phyloP scores from a whole-genome alignment of 495 filamentous ascomycete species.

The Eremomyces bilateralis region DNA sequence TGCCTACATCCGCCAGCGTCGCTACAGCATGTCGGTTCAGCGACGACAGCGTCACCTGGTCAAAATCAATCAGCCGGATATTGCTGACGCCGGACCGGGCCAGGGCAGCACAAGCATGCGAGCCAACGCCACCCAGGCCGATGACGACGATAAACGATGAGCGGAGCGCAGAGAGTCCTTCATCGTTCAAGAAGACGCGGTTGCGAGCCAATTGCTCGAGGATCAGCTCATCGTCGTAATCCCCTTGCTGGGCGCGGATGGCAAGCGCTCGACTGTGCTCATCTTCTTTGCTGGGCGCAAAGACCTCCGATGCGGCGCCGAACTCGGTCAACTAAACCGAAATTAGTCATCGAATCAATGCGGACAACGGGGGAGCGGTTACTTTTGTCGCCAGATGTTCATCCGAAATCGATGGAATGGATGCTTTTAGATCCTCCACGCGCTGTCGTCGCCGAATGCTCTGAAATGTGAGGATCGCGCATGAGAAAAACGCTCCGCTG shows the following conservation, averaged over 20 bases:
- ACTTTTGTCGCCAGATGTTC: constrained; percentile 17
- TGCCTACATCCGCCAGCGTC: constrained; percentile 81
- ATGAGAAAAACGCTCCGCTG: not conserved
- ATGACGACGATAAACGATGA: constrained; percentile 70
- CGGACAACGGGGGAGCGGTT: constrained; percentile 1
- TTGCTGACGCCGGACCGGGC: constrained; percentile 71
- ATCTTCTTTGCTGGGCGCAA: constrained; percentile 47
- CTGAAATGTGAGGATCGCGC: constrained; percentile 11
- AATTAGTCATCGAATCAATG: constrained; percentile 1
- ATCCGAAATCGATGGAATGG: constrained; percentile 18
- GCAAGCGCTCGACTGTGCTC: constrained; percentile 55
- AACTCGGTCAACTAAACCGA: constrained; percentile 50
- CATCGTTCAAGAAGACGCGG: constrained; percentile 69
- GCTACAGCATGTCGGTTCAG: constrained; percentile 90
- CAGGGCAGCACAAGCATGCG: constrained; percentile 69
- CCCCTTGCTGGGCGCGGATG: constrained; percentile 56
- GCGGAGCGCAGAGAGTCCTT: constrained; percentile 58
- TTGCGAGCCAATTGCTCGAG: constrained; percentile 92
- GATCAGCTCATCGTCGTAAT: constrained; percentile 88
- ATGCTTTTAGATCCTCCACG: constrained; percentile 18
- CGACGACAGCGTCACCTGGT: constrained; percentile 85
- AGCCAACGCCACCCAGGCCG: constrained; percentile 86
- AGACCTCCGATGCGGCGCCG: constrained; percentile 36
- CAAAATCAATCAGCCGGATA: constrained; percentile 87
- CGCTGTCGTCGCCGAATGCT: constrained; percentile 14